A percentile compares a stretch with the other conserved stretches of the same genome.
These are phyloP conservation scores for Dittrichia graveolens DNA, from an alignment of 129 eudicot species.

Conservation along the genomic window DNA sequence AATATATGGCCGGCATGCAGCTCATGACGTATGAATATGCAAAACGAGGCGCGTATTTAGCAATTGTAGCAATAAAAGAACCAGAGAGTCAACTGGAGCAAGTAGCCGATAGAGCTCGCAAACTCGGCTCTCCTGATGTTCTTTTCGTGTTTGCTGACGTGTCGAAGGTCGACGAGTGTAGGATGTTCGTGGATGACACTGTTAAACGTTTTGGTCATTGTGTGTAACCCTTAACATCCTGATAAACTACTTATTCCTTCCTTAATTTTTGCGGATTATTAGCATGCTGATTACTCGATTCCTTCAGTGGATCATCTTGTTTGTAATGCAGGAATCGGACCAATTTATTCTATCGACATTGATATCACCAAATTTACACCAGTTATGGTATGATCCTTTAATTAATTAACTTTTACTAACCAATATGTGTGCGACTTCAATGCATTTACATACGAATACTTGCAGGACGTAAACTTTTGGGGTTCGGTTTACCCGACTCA, in stretches of 20 bases:
- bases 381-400: conserved; percentile 43
- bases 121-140: conserved; percentile 51
- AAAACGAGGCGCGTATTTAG: conserved; percentile 42
- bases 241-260: not conserved
- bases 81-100: conserved; percentile 35
- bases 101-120: conserved; percentile 45
- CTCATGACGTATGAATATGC: conserved; percentile 50
- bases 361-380: conserved; percentile 40
- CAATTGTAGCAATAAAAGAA: conserved; percentile 40
- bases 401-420: too few species aligned
- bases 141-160: conserved; percentile 48
- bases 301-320: conserved; percentile 62
- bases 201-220: conserved; percentile 39
- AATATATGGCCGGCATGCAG: conserved; percentile 20
- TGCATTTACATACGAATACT: not conserved
- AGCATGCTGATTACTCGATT: not conserved
- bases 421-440: not conserved
- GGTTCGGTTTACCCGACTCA: conserved; percentile 51
- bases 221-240: conserved; percentile 21
- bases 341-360: conserved; percentile 23
- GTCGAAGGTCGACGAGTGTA: conserved; percentile 41
- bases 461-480: conserved; percentile 50
- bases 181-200: conserved; percentile 37
- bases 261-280: not conserved
- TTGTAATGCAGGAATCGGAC: conserved; percentile 48